A percentile compares a stretch with the other conserved stretches of the same genome.
Conservation (phyloP, 345 rosid genomes). For the Linum lewisii region DNA sequence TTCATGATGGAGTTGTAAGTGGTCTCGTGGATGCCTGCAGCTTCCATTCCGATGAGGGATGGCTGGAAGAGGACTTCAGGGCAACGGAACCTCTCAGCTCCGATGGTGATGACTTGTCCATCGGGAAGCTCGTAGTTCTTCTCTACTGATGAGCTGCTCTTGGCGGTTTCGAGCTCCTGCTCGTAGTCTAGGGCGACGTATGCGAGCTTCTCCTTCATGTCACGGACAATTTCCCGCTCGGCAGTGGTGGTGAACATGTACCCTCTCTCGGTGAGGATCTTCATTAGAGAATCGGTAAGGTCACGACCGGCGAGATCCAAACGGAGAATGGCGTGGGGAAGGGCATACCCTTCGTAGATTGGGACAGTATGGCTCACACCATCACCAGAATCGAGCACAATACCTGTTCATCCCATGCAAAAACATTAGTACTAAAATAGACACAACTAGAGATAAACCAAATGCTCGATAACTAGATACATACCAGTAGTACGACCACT, state of each 20-base stretch:
- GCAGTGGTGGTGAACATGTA: constrained; percentile 63
- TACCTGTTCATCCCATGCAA: constrained; percentile 25
- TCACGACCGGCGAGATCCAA: constrained; percentile 57
- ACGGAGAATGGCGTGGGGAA: constrained; percentile 56
- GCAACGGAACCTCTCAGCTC: constrained; percentile 64
- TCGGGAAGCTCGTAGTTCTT: constrained; percentile 58
- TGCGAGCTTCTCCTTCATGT: constrained; percentile 70
- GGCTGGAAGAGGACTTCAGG: constrained; percentile 66
- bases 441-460: constrained; percentile 19
- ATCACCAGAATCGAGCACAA: constrained; percentile 68
- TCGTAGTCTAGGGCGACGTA: constrained; percentile 55
- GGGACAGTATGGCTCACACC: constrained; percentile 66
- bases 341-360: constrained; percentile 54
- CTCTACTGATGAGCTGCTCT: constrained; percentile 55
- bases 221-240: constrained; percentile 85
- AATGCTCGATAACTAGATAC: constrained; percentile 9
- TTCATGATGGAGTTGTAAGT: constrained; percentile 60
- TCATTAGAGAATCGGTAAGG: constrained; percentile 55
- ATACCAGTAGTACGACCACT: constrained; percentile 60
- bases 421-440: neutral
- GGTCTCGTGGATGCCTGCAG: constrained; percentile 58
- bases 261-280: constrained; percentile 58
- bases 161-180: constrained; percentile 52
- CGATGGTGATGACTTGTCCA: constrained; percentile 53
- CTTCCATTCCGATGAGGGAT: constrained; percentile 55